phyloP scores from a whole-genome alignment of 495 filamentous ascomycete genomes.

The Penicillium angulare region DNA sequence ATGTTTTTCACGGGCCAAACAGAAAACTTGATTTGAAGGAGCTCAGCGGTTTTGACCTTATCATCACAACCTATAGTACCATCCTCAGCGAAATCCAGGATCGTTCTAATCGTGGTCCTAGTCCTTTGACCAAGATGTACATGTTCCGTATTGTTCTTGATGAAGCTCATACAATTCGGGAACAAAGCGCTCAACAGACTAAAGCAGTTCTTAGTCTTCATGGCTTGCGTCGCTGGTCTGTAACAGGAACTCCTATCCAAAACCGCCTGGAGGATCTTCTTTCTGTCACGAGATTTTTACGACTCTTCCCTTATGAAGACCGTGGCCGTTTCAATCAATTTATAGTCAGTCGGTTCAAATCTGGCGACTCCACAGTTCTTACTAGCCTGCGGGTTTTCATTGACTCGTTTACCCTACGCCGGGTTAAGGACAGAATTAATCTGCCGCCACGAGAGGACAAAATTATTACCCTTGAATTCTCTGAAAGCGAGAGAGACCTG shows the following conservation, averaged over 20 bases:
- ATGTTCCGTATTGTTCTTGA: slow-evolving; percentile 97
- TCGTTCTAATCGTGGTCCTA: slow-evolving; percentile 57
- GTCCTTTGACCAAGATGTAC: slow-evolving; percentile 69
- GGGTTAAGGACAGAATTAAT: slow-evolving; percentile 86
- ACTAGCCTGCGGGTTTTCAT: slow-evolving; percentile 87
- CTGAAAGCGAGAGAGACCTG: slow-evolving; percentile 50
- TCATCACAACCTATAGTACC: slow-evolving; percentile 90
- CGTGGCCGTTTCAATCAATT: slow-evolving; percentile 67
- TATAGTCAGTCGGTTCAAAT: slow-evolving; percentile 76
- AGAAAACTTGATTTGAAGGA: slow-evolving; percentile 64
- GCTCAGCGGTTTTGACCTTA: slow-evolving; percentile 72
- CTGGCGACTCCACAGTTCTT: slow-evolving; percentile 75
- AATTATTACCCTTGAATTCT: slow-evolving; percentile 60
- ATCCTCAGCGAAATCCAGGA: slow-evolving; percentile 74
- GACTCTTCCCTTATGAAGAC: slow-evolving; percentile 83
- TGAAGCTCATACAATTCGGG: slow-evolving; percentile 91
- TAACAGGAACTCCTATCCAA: slow-evolving; percentile 89
- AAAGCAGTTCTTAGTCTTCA: slow-evolving; percentile 80
- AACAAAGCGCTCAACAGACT: slow-evolving; percentile 74
- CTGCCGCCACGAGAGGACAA: slow-evolving; percentile 72
- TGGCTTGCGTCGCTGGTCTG: slow-evolving; percentile 86
- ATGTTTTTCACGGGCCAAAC: slow-evolving; percentile 81
- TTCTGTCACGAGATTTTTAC: slow-evolving; percentile 86
- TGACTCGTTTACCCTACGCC: slow-evolving; percentile 87
- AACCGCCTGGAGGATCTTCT: slow-evolving; percentile 90